Evolutionary conservation across 1,284 basidiomycete species (phyloP).

Genomic region (Ganoderma boninense): DNA sequence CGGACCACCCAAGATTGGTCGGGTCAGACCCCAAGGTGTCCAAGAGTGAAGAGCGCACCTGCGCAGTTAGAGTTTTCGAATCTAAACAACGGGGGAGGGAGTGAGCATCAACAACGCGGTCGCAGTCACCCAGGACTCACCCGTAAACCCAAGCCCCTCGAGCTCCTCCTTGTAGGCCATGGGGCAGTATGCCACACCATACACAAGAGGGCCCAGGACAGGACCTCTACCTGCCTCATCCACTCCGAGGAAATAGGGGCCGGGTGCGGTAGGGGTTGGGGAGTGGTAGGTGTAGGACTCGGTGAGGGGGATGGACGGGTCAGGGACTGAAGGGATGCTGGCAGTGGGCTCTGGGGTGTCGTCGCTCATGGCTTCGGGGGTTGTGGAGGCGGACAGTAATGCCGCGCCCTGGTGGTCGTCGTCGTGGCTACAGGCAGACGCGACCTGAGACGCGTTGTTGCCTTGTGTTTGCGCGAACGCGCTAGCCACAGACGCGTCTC

Average conservation of each 20-base stretch:
- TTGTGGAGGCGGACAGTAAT: background rate
- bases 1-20: constrained; percentile 82
- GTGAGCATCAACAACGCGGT: background rate
- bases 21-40: constrained; percentile 72
- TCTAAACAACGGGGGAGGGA: constrained; percentile 53
- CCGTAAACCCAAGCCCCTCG: constrained; percentile 90
- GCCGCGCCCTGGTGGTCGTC: too few relatives aligned
- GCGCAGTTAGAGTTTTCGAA: constrained; percentile 89
- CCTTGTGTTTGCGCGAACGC: constrained; percentile 11
- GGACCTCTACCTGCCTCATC: constrained; percentile 98
- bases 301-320: constrained; percentile 50
- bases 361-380: background rate
- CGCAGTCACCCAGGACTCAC: constrained; percentile 44
- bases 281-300: constrained; percentile 90
- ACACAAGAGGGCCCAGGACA: constrained; percentile 94
- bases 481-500: constrained; percentile 1
- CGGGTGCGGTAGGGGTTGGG: constrained; percentile 64
- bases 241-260: constrained; percentile 91
- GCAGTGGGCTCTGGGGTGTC: background rate
- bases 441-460: constrained; percentile 18
- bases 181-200: constrained; percentile 95
- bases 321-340: constrained; percentile 42
- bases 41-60: constrained; percentile 71
- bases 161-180: constrained; percentile 79
- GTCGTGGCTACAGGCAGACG: background rate